Evolutionary conservation across 352 stramenopile species (phyloP), one percentile per base, ranked within the genome.

Genomic region (Detonula confervacea): DNA sequence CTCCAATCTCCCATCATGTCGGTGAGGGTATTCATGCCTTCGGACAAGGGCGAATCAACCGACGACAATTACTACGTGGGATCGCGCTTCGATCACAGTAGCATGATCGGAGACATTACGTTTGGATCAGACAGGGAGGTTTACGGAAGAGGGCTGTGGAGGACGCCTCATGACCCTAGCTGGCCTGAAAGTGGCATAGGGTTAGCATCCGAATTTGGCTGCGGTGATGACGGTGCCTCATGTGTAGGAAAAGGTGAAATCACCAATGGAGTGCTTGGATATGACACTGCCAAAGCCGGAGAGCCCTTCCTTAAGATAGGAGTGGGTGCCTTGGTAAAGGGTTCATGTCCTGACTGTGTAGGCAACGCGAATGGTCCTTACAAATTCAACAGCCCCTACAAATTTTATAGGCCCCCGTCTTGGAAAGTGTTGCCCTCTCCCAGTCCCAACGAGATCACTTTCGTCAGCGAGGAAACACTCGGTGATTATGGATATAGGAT

Each of bases 281-380:
- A 92, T 69, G 66, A 82, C 22, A 71, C 80, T 37, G 88, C 88
- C 25, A 86, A 82, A 35, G 63, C 54, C 51, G 88, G 88, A n/a
- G 80, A 91, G 69, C 73, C 84, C 5, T 93, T 93, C 79, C 63
- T 93, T 0, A 93, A 93, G 73, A 93, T 93, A 68, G 88, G 88
- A n/a, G 88, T 93, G 3, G 88, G 88, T 37, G 79, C 77, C 14
- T 66, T 93, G 7, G 77, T 93, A 22, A 93, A 92, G 56, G 86
- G 86, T 52, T 87, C 69, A 16, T 92, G 87, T 67, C 68, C 60
- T 5, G 75, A 75, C 8, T 92, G 87, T 61, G 73, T 81, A 55
- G 71, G 49, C 39, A 68, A 86, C 3, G 80, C 83, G 30, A 54
- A 22, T 47, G 55, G 33, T 25, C 70, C 82, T 66, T 93, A 91